phyloP scores from a whole-genome alignment of 129 eudicot species.

The Chrysanthemum lavandulifolium region DNA sequence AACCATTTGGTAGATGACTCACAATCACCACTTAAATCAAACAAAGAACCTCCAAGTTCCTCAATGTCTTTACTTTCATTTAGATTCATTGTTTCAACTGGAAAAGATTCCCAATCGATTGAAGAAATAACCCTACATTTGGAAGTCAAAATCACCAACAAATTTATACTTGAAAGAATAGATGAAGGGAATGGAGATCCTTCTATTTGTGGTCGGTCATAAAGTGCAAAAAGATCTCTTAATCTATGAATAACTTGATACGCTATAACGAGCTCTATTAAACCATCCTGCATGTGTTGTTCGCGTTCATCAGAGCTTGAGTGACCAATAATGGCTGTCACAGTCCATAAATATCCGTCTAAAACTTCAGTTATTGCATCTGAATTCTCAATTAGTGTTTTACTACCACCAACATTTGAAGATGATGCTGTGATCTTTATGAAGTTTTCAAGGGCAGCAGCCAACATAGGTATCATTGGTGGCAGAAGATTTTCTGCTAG shows the following conservation, averaged over 20 bases:
- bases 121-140: conserved; percentile 50
- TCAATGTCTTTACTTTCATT: conserved; percentile 27
- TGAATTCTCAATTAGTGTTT: conserved; percentile 56
- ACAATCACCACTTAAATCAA: conserved; percentile 20
- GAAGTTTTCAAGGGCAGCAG: conserved; percentile 88
- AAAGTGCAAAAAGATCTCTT: conserved; percentile 90
- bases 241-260: conserved; percentile 88
- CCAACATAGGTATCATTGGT: conserved; percentile 86
- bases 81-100: conserved; percentile 27
- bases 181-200: conserved; percentile 97
- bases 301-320: conserved; percentile 63
- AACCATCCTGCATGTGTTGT: conserved; percentile 83
- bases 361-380: conserved; percentile 74
- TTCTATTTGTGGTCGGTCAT: conserved; percentile 94
- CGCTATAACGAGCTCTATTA: conserved; percentile 76
- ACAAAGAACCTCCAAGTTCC: conserved; percentile 24
- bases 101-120: conserved; percentile 74
- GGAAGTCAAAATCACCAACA: conserved; percentile 78
- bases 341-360: conserved; percentile 78
- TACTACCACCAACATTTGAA: conserved; percentile 41
- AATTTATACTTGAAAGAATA: conserved; percentile 70
- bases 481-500: conserved; percentile 88
- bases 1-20: conserved; percentile 28
- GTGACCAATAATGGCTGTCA: conserved; percentile 72
- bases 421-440: conserved; percentile 83